A percentile compares a stretch with the other conserved stretches of the same genome.
phyloP scores from a whole-genome alignment of 768 basidiomycete species.

The Leccinellum albellum region DNA sequence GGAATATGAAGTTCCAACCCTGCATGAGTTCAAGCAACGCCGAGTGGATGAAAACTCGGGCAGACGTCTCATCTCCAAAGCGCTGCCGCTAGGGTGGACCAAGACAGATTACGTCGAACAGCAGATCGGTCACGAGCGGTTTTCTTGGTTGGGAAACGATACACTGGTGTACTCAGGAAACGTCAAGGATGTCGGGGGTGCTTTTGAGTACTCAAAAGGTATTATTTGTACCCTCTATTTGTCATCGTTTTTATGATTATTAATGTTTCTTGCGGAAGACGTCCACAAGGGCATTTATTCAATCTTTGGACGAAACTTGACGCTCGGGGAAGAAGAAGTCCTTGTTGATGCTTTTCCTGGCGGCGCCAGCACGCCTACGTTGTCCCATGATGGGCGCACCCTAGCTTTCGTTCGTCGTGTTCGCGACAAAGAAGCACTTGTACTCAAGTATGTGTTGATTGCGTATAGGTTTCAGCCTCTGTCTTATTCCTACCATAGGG shows the following conservation, averaged over 20 bases:
- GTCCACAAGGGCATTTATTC: slow-evolving; percentile 69
- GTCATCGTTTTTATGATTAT: background rate
- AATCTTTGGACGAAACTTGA: slow-evolving; percentile 65
- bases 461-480: background rate
- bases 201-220: slow-evolving; percentile 68
- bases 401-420: slow-evolving; percentile 73
- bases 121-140: slow-evolving; percentile 72
- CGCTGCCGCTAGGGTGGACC: slow-evolving; percentile 59
- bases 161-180: slow-evolving; percentile 66
- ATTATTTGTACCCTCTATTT: background rate
- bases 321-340: slow-evolving; percentile 46
- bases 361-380: slow-evolving; percentile 69
- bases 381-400: slow-evolving; percentile 64
- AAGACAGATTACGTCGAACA: slow-evolving; percentile 58
- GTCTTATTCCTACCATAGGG: slow-evolving; percentile 38
- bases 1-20: slow-evolving; percentile 53
- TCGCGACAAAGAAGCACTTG: slow-evolving; percentile 67
- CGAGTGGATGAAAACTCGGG: slow-evolving; percentile 43
- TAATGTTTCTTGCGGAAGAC: slow-evolving; percentile 37
- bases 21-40: slow-evolving; percentile 4
- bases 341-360: slow-evolving; percentile 59
- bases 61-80: slow-evolving; percentile 50
- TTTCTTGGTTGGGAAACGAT: slow-evolving; percentile 58
- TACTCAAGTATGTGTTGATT: slow-evolving; percentile 52
- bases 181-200: slow-evolving; percentile 42